phyloP scores from a whole-genome alignment of 2,329 filamentous ascomycete species.

The Neonectria faginata region DNA sequence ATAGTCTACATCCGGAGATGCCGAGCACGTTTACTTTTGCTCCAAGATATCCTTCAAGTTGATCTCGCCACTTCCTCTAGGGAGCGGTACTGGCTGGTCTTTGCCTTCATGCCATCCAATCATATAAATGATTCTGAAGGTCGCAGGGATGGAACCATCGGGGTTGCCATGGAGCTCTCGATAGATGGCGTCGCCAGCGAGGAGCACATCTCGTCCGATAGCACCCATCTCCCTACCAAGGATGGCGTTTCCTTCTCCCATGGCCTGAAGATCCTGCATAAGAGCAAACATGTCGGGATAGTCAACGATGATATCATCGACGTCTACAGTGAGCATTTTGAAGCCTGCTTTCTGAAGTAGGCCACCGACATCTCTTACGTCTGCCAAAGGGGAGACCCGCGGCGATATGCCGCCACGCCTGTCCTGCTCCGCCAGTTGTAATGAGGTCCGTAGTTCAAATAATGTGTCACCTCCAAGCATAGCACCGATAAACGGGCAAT shows the following conservation, averaged over 20 bases:
- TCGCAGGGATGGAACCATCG: slow-evolving; percentile 83
- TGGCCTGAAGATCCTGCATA: slow-evolving; percentile 94
- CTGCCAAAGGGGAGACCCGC: slow-evolving; percentile 89
- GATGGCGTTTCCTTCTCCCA: slow-evolving; percentile 95
- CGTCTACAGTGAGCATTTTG: slow-evolving; percentile 94
- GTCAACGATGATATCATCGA: slow-evolving; percentile 96
- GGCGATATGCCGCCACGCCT: slow-evolving; percentile 91
- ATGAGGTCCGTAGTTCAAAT: slow-evolving; percentile 90
- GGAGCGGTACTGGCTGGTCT: slow-evolving; percentile 81
- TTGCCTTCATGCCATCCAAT: slow-evolving; percentile 95
- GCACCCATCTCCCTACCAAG: slow-evolving; percentile 84
- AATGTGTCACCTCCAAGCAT: slow-evolving; percentile 97
- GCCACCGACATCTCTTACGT: slow-evolving; percentile 91
- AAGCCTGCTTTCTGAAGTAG: slow-evolving; percentile 89
- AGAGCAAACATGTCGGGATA: slow-evolving; percentile 90
- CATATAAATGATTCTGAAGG: slow-evolving; percentile 97
- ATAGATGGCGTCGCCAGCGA: slow-evolving; percentile 92
- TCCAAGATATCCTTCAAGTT: slow-evolving; percentile 86
- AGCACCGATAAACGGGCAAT: slow-evolving; percentile 90
- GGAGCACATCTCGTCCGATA: slow-evolving; percentile 83
- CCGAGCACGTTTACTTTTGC: slow-evolving; percentile 51
- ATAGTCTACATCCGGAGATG: slow-evolving; percentile 22
- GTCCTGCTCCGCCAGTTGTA: slow-evolving; percentile 93
- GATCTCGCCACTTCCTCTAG: slow-evolving; percentile 85
- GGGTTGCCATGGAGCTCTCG: slow-evolving; percentile 85